A percentile compares a stretch with the other conserved stretches of the same genome.
Conservation (phyloP, 495 filamentous ascomycete species). For the Hypoxylon lenormandii region DNA sequence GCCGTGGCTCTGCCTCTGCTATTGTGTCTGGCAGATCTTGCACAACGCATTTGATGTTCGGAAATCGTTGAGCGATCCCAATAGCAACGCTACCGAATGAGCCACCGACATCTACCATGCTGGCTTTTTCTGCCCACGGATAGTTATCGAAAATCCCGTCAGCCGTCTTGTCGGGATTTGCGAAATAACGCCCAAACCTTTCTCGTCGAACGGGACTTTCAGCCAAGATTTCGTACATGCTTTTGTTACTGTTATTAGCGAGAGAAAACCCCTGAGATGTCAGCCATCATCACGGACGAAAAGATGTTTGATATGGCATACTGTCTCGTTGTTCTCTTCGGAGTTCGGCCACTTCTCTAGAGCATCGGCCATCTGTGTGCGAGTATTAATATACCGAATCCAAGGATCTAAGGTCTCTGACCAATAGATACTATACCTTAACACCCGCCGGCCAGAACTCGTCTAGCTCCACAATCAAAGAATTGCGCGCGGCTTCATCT, state of each 20-base stretch:
- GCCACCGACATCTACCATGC: slow-evolving; percentile 42
- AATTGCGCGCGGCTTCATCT: slow-evolving; percentile 25
- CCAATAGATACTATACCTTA: slow-evolving; percentile 42
- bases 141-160: slow-evolving; percentile 33
- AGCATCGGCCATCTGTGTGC: slow-evolving; percentile 39
- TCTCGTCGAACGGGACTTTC: slow-evolving; percentile 28
- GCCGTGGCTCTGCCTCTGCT: slow-evolving; percentile 25
- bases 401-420: too few relatives aligned
- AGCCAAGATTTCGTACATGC: slow-evolving; percentile 41
- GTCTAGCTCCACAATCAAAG: slow-evolving; percentile 34
- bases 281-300: too few relatives aligned
- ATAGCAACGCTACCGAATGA: slow-evolving; percentile 35
- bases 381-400: too few relatives aligned
- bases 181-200: slow-evolving; percentile 35
- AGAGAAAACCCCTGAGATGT: slow-evolving; percentile 36
- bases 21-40: slow-evolving; percentile 50
- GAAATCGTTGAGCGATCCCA: slow-evolving; percentile 28
- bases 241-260: slow-evolving; percentile 35
- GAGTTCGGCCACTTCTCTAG: slow-evolving; percentile 43
- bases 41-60: slow-evolving; percentile 47
- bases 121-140: slow-evolving; percentile 24
- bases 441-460: slow-evolving; percentile 43
- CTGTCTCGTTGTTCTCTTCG: slow-evolving; percentile 44
- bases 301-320: slow-evolving; percentile 12
- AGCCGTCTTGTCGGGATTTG: slow-evolving; percentile 5